Evolutionary conservation across 2,329 filamentous ascomycete genomes (phyloP), one percentile per base, ranked within the genome.

Genomic region (Sporothrix pseudoabietina): DNA sequence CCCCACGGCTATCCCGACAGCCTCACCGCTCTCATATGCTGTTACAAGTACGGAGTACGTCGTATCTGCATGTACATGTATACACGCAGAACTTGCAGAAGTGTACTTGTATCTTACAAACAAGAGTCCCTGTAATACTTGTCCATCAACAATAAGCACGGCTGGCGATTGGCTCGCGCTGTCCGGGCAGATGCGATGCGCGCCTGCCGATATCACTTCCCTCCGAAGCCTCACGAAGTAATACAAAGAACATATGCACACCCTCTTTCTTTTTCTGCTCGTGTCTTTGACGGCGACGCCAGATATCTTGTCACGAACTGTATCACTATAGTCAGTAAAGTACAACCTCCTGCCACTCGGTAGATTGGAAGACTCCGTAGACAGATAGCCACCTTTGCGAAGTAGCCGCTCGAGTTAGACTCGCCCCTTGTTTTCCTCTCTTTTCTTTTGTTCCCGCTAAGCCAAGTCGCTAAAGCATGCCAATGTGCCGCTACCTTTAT

Each of bases 391-490:
- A 54, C 49, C 22, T 54, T n/a, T n/a, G 22, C 35, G 14, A 26
- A 26, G 26, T 26, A 26, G 26, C 19, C 16, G 26, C 14, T 14
- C 49, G 16, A 2, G 49, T 26, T 54, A 54, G 49, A n/a, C 22
- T 54, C 49, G 14, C 39, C 44, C 10, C 19, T 69, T 52, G 10
- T 10, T 8, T 49, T 52, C 30, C 30, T 41, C 22, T 63, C 35
- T 61, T 9, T 22, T 39, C 61, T 44, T 26, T 35, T n/a, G 6
- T 72, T 70, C 68, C 73, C 72, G 69, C 68, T 69, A 70, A 54
- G 65, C 30, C 69, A 69, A 57, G 63, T 72, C 73, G 70, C 73
- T 74, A 74, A 69, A 73, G 39, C 59, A 73, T 54, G 59, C 63
- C 52, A 70, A 55, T 57, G n/a, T 16, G 63, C 47, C 54, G 35